Conservation (phyloP, 2,329 filamentous ascomycete genomes). For the Aspergillus viridinutans region DNA sequence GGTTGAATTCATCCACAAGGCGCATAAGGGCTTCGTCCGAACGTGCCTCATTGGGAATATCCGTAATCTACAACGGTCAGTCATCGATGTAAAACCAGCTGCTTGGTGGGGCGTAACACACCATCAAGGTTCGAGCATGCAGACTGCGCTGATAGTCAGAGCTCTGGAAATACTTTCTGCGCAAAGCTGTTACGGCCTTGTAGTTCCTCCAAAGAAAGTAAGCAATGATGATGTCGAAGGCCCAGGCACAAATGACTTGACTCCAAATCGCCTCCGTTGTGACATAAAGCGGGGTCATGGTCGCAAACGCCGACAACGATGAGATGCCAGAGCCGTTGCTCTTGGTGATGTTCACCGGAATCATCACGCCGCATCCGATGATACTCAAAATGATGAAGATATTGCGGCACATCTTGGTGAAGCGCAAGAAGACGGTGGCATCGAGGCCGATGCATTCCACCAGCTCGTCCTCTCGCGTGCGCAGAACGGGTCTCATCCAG, state of each 20-base stretch:
- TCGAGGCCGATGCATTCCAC: slow-evolving; percentile 85
- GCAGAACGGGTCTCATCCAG: slow-evolving; percentile 76
- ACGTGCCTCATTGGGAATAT: slow-evolving; percentile 71
- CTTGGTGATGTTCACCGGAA: slow-evolving; percentile 70
- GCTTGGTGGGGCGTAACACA: slow-evolving; percentile 19
- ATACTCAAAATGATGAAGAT: slow-evolving; percentile 73
- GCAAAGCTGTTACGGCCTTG: slow-evolving; percentile 63
- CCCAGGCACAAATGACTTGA: slow-evolving; percentile 55
- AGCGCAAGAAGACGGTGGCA: slow-evolving; percentile 83
- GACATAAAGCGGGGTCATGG: slow-evolving; percentile 52
- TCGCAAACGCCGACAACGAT: slow-evolving; percentile 30
- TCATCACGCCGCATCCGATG: slow-evolving; percentile 69
- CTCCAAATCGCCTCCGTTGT: slow-evolving; percentile 51
- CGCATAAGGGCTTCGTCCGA: slow-evolving; percentile 84
- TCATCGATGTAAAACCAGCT: neutral
- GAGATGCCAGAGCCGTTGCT: slow-evolving; percentile 33
- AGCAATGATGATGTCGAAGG: slow-evolving; percentile 70
- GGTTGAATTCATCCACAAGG: slow-evolving; percentile 75
- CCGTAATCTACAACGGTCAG: slow-evolving; percentile 59
- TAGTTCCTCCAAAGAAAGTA: slow-evolving; percentile 92
- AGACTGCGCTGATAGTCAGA: slow-evolving; percentile 84
- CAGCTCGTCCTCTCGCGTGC: slow-evolving; percentile 70
- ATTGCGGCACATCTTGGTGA: slow-evolving; percentile 86
- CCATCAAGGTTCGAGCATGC: slow-evolving; percentile 64
- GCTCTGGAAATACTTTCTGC: slow-evolving; percentile 76